phyloP scores from a whole-genome alignment of 2,329 filamentous ascomycete genomes.

The Penicillium sumatraense region DNA sequence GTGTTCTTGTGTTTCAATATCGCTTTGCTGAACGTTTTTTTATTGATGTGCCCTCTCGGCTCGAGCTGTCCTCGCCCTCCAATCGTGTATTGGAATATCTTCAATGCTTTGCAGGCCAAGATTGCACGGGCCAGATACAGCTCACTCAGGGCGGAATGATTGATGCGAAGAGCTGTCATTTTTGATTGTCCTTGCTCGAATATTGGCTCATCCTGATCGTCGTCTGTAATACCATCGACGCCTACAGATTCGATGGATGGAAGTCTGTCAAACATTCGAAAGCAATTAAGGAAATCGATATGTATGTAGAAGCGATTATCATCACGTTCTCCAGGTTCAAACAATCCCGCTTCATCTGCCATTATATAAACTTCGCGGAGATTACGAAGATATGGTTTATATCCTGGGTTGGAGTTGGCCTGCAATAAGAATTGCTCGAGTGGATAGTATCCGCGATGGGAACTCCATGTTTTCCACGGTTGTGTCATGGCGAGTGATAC shows the following conservation, averaged over 20 bases:
- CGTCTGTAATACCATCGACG: constrained; percentile 6
- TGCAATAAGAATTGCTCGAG: constrained; percentile 13
- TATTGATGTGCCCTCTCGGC: not conserved
- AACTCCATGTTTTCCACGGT: not conserved
- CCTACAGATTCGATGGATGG: constrained; percentile 17
- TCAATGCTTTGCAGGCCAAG: constrained; percentile 15
- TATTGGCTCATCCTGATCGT: constrained; percentile 1
- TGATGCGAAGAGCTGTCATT: constrained; percentile 12
- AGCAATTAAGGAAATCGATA: constrained; percentile 12
- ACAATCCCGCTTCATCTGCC: not conserved
- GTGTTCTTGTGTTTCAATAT: constrained; percentile 15
- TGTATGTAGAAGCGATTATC: constrained; percentile 7
- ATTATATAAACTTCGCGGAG: not conserved
- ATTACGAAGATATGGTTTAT: not conserved
- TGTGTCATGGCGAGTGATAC: constrained; percentile 12
- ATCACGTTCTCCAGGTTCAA: not conserved
- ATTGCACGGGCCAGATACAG: constrained; percentile 13
- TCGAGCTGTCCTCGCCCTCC: constrained; percentile 7
- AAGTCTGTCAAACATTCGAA: constrained; percentile 11
- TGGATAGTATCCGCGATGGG: constrained; percentile 3
- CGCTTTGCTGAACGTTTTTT: constrained; percentile 13
- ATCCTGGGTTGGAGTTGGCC: not conserved
- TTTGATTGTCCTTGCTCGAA: constrained; percentile 10
- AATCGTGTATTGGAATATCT: constrained; percentile 17
- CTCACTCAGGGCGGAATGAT: constrained; percentile 12